Percentiles rank a stretch among this genome's conserved stretches.
Conservation (phyloP, 192 early-diverging fungal genomes). For the Dimargaris xerosporica region DNA sequence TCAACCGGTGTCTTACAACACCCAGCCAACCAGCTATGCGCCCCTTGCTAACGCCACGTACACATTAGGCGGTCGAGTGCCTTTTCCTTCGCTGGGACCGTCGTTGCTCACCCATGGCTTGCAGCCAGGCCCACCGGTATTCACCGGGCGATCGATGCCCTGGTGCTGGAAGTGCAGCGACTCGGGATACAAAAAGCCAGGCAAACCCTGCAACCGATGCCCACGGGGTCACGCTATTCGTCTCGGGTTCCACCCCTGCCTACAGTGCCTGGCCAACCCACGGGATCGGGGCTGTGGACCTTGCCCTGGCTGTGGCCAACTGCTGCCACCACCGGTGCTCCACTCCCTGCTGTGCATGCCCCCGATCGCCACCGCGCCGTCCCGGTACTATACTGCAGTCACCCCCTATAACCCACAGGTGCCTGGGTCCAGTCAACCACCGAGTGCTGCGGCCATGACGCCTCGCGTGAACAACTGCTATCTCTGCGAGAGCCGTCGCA, state of each 20-base stretch:
- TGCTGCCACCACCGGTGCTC: constrained; percentile 5
- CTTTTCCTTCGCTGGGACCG: background rate
- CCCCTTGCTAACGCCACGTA: background rate
- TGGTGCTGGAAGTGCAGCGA: constrained; percentile 12
- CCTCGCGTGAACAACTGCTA: background rate
- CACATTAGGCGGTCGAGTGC: background rate
- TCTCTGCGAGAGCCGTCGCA: background rate
- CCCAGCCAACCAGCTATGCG: background rate
- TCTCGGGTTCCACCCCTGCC: constrained; percentile 3
- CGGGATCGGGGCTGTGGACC: background rate
- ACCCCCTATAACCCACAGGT: background rate
- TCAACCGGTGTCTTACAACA: background rate
- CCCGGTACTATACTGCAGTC: background rate
- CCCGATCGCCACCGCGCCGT: background rate
- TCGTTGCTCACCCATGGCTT: background rate
- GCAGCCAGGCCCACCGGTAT: background rate
- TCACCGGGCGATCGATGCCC: constrained; percentile 4
- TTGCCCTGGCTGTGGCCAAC: constrained; percentile 3
- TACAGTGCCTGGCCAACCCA: constrained; percentile 1
- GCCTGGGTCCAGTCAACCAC: background rate
- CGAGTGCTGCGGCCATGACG: background rate
- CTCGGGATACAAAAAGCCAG: constrained; percentile 3
- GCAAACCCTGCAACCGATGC: constrained; percentile 11
- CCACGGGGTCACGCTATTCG: constrained; percentile 4
- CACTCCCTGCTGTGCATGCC: background rate